Percentiles rank a stretch among this genome's conserved stretches.
Evolutionary conservation across 2,329 filamentous ascomycete genomes (phyloP).

Genomic region (Beauveria scarabaeidicola): DNA sequence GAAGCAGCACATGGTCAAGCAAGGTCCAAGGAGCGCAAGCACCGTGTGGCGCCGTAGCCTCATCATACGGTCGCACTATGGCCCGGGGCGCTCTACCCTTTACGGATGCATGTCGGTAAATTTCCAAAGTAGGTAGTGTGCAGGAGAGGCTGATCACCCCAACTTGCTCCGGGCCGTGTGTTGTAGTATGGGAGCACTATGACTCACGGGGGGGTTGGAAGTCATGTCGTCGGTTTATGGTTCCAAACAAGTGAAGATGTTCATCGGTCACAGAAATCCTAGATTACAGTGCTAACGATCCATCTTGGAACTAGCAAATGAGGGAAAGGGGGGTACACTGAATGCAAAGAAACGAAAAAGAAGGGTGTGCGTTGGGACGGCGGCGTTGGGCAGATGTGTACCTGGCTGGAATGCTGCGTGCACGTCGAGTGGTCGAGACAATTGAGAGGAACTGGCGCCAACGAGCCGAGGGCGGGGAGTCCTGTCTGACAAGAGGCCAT

Average conservation of each 20-base stretch:
- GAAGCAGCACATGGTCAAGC: constrained; percentile 2
- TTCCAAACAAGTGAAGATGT: background rate
- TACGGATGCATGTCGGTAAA: background rate
- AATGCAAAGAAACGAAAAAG: background rate
- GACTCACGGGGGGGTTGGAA: background rate
- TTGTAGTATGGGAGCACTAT: background rate
- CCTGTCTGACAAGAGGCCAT: background rate
- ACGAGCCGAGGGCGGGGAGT: background rate
- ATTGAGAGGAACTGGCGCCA: background rate
- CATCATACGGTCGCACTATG: background rate
- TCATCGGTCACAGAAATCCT: background rate
- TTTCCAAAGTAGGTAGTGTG: background rate
- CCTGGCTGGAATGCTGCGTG: background rate
- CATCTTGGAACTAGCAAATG: background rate
- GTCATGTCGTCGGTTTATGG: background rate
- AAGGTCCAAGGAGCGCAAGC: background rate
- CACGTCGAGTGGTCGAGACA: constrained; percentile 5
- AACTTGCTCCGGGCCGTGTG: background rate
- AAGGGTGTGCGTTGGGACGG: background rate
- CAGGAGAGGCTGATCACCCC: background rate
- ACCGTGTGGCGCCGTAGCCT: background rate
- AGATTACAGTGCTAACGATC: background rate
- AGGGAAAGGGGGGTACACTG: background rate
- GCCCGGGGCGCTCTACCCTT: too few relatives aligned
- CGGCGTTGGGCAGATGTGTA: background rate